Evolutionary conservation across 1,284 basidiomycete genomes (phyloP).

Genomic region (Thelephora terrestris): DNA sequence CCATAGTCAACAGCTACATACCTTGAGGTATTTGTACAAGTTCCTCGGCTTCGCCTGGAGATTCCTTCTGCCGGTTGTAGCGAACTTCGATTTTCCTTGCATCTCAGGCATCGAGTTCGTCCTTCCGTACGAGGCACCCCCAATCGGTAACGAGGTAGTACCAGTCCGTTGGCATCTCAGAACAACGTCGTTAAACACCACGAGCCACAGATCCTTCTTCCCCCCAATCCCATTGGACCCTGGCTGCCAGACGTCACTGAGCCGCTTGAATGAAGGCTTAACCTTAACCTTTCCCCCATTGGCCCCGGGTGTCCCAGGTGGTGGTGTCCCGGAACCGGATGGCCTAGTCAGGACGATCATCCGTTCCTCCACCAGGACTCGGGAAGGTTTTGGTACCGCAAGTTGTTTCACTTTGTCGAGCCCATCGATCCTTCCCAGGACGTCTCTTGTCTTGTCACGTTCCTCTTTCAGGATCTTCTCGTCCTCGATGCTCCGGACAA

Average conservation of each 20-base stretch:
- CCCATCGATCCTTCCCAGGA: conserved; percentile 92
- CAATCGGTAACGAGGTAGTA: conserved; percentile 79
- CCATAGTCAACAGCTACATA: conserved; percentile 23
- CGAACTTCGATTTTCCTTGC: conserved; percentile 72
- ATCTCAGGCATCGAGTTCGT: conserved; percentile 70
- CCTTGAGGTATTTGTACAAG: conserved; percentile 82
- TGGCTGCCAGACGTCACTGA: conserved; percentile 68
- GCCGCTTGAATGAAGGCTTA: conserved; percentile 74
- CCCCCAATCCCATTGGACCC: conserved; percentile 48
- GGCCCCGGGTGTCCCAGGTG: conserved; percentile 39
- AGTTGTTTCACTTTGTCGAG: conserved; percentile 83
- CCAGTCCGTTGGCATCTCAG: conserved; percentile 87
- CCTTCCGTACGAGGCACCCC: conserved; percentile 57
- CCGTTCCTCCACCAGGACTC: conserved; percentile 80
- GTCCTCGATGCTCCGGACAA: conserved; percentile 94
- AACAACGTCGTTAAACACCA: conserved; percentile 93
- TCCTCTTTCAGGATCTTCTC: conserved; percentile 96
- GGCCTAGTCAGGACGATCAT: conserved; percentile 24
- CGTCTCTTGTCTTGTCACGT: conserved; percentile 87
- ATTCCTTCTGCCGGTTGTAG: conserved; percentile 62
- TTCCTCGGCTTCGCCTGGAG: conserved; percentile 76
- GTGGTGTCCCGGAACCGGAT: conserved; percentile 28
- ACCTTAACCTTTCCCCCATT: conserved; percentile 53
- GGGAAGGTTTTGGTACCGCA: conserved; percentile 80
- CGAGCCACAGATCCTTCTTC: conserved; percentile 87